A percentile compares a stretch with the other conserved stretches of the same genome.
Conservation (phyloP, 1,139 yeast species). For the Pichia sp. region DNA sequence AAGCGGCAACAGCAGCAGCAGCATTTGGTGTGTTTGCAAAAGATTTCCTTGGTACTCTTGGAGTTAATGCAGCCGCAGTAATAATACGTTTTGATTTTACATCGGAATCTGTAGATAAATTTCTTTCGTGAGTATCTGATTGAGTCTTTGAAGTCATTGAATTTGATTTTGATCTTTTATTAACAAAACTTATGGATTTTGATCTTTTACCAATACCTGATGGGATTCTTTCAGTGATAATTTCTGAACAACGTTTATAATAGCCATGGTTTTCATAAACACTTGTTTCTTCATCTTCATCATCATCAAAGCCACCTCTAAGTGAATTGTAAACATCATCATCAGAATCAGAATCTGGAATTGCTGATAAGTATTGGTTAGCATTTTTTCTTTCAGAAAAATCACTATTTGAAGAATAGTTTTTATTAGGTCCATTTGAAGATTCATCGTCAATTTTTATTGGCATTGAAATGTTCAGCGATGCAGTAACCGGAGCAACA, state of each 20-base stretch:
- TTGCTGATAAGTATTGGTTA: constrained; percentile 14
- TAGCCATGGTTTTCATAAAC: constrained; percentile 22
- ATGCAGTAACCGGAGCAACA: constrained; percentile 74
- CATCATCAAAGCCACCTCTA: constrained; percentile 26
- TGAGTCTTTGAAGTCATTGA: neutral
- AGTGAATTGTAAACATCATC: constrained; percentile 16
- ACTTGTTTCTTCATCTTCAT: constrained; percentile 34
- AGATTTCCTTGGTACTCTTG: constrained; percentile 58
- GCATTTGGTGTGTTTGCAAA: constrained; percentile 54
- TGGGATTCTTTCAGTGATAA: constrained; percentile 27
- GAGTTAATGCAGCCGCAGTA: constrained; percentile 80
- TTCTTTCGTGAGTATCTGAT: constrained; percentile 3
- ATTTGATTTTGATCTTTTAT: constrained; percentile 41
- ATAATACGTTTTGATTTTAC: constrained; percentile 23
- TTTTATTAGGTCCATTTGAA: neutral
- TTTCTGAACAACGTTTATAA: constrained; percentile 26
- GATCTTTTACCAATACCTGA: constrained; percentile 43
- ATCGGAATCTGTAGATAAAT: constrained; percentile 16
- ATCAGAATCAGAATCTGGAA: constrained; percentile 23
- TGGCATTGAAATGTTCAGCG: constrained; percentile 31
- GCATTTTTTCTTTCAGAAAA: constrained; percentile 3
- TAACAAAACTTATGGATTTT: constrained; percentile 53
- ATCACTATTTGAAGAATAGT: constrained; percentile 3
- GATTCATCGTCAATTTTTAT: neutral
- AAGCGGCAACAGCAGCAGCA: constrained; percentile 68